Evolutionary conservation across 2,329 filamentous ascomycete genomes (phyloP), one percentile per base, ranked within the genome.

Genomic region (Phialophora tarda): DNA sequence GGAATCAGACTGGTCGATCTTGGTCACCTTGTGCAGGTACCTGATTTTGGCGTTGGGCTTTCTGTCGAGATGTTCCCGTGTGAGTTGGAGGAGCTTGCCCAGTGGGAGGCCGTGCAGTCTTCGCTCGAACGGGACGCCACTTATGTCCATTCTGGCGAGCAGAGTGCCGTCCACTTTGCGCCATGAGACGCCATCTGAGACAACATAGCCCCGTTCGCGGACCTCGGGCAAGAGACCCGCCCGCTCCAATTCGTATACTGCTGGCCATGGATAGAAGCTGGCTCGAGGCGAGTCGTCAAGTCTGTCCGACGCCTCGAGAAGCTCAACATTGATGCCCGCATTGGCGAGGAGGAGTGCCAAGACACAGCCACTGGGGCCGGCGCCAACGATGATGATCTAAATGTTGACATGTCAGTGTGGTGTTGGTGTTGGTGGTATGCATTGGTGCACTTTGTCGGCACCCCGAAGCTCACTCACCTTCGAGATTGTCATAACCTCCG

Each of bases 261-360:
- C 86, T 0, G 85, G 81, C 0, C 84, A 81, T 3, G 84, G 84
- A 73, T 88, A 89, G 75, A 88, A 85, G 3, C 86, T 84, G 21
- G 87, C 87, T 30, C 87, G 85, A 0, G 87, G 87, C 64, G 85
- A 85, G 63, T 83, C 78, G 76, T 88, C 85, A 48, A 88, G 79
- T 63, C 82, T 78, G 30, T 80, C 74, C 1, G 82, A 81, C 2
- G 82, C 82, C 71, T 89, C 87, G 59, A 89, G 78, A 5, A 77
- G 24, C 14, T 74, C 69, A 24, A 76, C 74, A 47, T 71, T 62
- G 55, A 76, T 72, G 4, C 75, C 75, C 59, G 73, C 65, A 65
- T 73, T 74, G 14, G 75, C 71, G 23, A 76, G 73, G 8, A 76
- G 65, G 11, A 77, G 69, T 0, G 71, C 65, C 3, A 77, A 72